Percentiles rank a stretch among this genome's conserved stretches.
Evolutionary conservation across 352 stramenopile genomes (phyloP).

Genomic region (Phytophthora meadii): DNA sequence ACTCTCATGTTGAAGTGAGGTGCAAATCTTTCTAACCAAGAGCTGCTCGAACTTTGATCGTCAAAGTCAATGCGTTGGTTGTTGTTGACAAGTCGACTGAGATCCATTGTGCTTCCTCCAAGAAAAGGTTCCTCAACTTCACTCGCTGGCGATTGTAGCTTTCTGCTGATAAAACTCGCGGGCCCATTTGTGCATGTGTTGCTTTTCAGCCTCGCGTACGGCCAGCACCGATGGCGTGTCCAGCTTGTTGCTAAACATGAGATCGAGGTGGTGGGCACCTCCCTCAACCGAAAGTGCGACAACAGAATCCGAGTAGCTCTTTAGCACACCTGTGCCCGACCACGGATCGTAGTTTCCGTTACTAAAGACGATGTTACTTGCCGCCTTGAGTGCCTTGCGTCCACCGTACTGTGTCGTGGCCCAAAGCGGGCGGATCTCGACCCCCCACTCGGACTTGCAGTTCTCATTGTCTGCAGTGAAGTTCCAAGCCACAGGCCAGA

Average conservation of each 20-base stretch:
- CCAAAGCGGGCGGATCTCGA: constrained; percentile 72
- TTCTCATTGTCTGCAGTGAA: constrained; percentile 60
- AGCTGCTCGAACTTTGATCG: background rate
- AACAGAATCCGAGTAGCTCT: constrained; percentile 70
- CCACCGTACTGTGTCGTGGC: constrained; percentile 76
- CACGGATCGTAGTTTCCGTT: constrained; percentile 96
- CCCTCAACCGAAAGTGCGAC: constrained; percentile 73
- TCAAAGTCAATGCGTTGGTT: constrained; percentile 7
- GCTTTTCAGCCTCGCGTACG: constrained; percentile 74
- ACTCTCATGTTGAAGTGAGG: constrained; percentile 25
- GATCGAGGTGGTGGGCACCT: constrained; percentile 90
- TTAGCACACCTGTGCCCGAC: constrained; percentile 88
- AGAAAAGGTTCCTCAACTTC: background rate
- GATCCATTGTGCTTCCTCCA: constrained; percentile 4
- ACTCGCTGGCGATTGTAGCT: constrained; percentile 24
- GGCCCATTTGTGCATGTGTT: constrained; percentile 88
- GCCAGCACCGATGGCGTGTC: constrained; percentile 82
- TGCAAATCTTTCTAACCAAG: background rate
- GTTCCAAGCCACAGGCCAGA: constrained; percentile 80
- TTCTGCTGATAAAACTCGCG: constrained; percentile 56
- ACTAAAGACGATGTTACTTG: constrained; percentile 95
- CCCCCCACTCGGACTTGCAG: constrained; percentile 72
- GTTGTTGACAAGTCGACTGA: constrained; percentile 7
- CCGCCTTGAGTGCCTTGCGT: constrained; percentile 61
- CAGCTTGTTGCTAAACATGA: constrained; percentile 91